phyloP scores from a whole-genome alignment of 371 early-diverging fungal species.

The Choanephora cucurbitarum region DNA sequence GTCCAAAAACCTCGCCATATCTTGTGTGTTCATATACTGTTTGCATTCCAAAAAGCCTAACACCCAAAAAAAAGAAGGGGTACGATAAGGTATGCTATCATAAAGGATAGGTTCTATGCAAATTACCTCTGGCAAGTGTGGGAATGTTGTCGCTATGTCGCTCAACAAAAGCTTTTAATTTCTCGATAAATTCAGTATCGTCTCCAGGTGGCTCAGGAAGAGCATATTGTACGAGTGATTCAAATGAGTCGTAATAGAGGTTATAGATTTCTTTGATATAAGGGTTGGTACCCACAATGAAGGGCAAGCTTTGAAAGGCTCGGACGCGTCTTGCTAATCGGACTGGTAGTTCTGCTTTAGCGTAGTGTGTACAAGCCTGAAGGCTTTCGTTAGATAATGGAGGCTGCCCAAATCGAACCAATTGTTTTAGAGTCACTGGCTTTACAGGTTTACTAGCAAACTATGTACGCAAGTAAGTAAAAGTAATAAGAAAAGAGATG shows the following conservation, averaged over 20 bases:
- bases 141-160: conserved; percentile 86
- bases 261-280: conserved; percentile 78
- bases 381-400: conserved; percentile 43
- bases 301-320: conserved; percentile 84
- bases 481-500: background rate
- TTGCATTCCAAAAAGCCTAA: conserved; percentile 77
- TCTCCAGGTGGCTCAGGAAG: conserved; percentile 43
- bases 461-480: conserved; percentile 12
- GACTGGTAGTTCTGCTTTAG: conserved; percentile 79
- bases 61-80: too few relatives aligned
- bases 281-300: conserved; percentile 92
- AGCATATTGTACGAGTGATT: conserved; percentile 62
- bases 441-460: conserved; percentile 65
- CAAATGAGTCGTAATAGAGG: conserved; percentile 83
- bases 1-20: conserved; percentile 79
- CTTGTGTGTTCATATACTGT: conserved; percentile 81
- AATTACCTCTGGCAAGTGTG: conserved; percentile 76
- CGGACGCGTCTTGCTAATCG: conserved; percentile 81
- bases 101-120: background rate
- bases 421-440: conserved; percentile 81
- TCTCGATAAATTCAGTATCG: conserved; percentile 61
- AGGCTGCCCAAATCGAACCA: conserved; percentile 72
- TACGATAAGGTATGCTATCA: too few relatives aligned
- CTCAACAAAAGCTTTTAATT: conserved; percentile 71
- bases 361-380: conserved; percentile 64